A percentile compares a stretch with the other conserved stretches of the same genome.
Conservation (phyloP, 2,329 filamentous ascomycete species). For the Diaporthe eres region DNA sequence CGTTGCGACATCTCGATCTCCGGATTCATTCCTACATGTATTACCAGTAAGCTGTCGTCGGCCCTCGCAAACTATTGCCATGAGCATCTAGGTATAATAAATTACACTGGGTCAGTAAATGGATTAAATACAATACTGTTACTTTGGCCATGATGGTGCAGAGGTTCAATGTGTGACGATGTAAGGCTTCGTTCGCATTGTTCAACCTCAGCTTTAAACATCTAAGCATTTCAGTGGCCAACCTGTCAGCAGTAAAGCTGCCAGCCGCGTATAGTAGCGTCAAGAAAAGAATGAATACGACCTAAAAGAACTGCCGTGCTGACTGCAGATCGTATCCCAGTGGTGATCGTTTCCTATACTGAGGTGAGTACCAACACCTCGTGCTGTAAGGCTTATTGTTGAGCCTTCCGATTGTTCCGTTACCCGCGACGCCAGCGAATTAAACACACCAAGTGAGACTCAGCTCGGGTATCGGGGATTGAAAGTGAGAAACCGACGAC, state of each 20-base stretch:
- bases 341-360: conserved; percentile 12
- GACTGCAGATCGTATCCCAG: conserved; percentile 4
- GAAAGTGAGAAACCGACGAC: background rate
- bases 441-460: background rate
- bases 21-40: background rate
- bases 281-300: background rate
- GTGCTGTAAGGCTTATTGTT: background rate
- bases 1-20: background rate
- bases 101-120: background rate
- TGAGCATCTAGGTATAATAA: background rate
- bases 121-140: background rate
- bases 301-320: background rate
- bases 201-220: background rate
- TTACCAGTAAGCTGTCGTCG: background rate
- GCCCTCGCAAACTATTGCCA: background rate
- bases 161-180: background rate
- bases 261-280: background rate
- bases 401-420: background rate
- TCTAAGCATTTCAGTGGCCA: background rate
- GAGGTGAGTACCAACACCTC: background rate
- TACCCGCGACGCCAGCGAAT: background rate
- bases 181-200: conserved; percentile 1
- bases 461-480: background rate
- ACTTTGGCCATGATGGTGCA: background rate
- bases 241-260: background rate